These are phyloP conservation scores for Erodium texanum DNA, from an alignment of 441 rosid species.

Conservation along the genomic window DNA sequence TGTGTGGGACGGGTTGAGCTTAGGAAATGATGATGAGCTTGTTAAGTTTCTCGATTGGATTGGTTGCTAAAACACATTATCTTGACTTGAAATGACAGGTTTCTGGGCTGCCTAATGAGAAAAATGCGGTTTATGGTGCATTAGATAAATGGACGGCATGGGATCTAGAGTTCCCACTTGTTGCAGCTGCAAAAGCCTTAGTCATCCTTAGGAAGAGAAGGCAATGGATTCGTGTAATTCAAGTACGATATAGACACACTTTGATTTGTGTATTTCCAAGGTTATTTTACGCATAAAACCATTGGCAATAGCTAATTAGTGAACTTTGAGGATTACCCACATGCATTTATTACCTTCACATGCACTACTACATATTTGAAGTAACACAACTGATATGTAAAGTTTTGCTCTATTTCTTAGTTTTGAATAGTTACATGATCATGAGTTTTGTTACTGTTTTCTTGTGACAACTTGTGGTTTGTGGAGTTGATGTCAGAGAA, in stretches of 20 bases:
- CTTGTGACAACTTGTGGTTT: background rate
- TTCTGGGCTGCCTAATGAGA: constrained; percentile 66
- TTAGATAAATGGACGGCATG: constrained; percentile 76
- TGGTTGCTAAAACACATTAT: constrained; percentile 1
- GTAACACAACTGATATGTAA: background rate
- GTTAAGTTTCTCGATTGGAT: background rate
- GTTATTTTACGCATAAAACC: too few species aligned
- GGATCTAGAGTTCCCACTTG: constrained; percentile 65
- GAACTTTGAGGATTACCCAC: too few species aligned
- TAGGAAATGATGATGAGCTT: background rate
- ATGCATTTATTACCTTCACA: too few species aligned
- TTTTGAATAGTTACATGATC: background rate
- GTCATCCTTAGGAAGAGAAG: constrained; percentile 41
- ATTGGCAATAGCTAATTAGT: too few species aligned
- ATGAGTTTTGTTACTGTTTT: background rate
- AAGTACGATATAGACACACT: constrained; percentile 29
- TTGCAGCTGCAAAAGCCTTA: constrained; percentile 58
- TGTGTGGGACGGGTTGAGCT: too few species aligned
- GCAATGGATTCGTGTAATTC: constrained; percentile 65
- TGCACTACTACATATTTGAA: background rate
- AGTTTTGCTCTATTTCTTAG: background rate
- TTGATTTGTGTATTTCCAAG: background rate
- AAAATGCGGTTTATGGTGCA: constrained; percentile 68
- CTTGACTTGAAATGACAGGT: constrained; percentile 31
- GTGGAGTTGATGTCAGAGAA: background rate